These are phyloP conservation scores for Zymoseptoria crescenta DNA, from an alignment of 2,329 filamentous ascomycete genomes.

Conservation along the genomic window DNA sequence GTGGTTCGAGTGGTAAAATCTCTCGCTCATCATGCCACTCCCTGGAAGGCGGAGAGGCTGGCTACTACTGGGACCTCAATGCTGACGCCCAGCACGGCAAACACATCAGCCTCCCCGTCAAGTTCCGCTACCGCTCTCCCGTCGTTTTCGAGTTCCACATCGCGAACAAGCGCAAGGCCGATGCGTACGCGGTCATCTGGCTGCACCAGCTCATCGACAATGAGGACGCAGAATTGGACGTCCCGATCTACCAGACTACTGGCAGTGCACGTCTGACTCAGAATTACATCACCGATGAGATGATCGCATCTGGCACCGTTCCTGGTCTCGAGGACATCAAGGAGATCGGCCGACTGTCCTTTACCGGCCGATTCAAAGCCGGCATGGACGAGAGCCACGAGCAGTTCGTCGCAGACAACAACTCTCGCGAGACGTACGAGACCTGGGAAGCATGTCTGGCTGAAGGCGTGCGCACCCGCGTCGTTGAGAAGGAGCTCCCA, in stretches of 20 bases:
- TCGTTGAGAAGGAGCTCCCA: conserved; percentile 67
- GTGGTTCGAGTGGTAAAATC: conserved; percentile 69
- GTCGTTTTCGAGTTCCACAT: conserved; percentile 80
- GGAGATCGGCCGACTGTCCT: conserved; percentile 73
- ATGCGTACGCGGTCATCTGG: conserved; percentile 77
- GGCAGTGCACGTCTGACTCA: conserved; percentile 71
- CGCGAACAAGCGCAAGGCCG: conserved; percentile 58
- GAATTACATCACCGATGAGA: conserved; percentile 82
- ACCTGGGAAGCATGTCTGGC: conserved; percentile 87
- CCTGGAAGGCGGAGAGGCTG: conserved; percentile 46
- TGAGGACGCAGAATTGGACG: conserved; percentile 65
- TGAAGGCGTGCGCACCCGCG: conserved; percentile 69
- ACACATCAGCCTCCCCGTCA: conserved; percentile 71
- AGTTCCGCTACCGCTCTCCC: conserved; percentile 81
- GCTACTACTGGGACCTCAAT: conserved; percentile 51
- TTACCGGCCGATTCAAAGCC: conserved; percentile 75
- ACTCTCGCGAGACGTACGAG: conserved; percentile 86
- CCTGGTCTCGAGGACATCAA: conserved; percentile 69
- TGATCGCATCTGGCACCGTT: conserved; percentile 50
- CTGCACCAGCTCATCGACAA: conserved; percentile 76
- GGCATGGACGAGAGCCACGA: conserved; percentile 84
- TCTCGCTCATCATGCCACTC: conserved; percentile 55
- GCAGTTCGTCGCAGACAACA: conserved; percentile 75
- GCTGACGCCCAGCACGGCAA: conserved; percentile 34
- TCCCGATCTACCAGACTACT: conserved; percentile 85